These are phyloP conservation scores for Arachnopeziza araneosa DNA, from an alignment of 2,329 filamentous ascomycete genomes.

Conservation along the genomic window DNA sequence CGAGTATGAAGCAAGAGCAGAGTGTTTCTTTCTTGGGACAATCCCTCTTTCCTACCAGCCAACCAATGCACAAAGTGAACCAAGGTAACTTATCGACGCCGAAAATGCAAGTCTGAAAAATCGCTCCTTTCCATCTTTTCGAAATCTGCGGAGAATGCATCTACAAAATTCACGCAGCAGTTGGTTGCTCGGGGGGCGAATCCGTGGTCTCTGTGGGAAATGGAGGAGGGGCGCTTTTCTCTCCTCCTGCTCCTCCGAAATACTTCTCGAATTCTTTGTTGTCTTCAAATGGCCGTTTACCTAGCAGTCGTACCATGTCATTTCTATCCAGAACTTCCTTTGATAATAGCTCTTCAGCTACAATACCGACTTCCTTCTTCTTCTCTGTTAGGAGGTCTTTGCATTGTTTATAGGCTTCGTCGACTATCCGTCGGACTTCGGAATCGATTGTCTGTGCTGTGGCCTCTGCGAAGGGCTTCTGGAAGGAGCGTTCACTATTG, in stretches of 20 bases:
- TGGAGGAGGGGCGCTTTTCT: conserved; percentile 54
- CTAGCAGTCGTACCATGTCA: conserved; percentile 85
- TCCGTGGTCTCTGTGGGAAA: conserved; percentile 38
- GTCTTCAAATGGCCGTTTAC: conserved; percentile 78
- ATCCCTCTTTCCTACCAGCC: too few species aligned
- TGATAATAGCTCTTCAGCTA: conserved; percentile 85
- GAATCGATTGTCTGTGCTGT: conserved; percentile 88
- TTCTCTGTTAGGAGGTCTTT: conserved; percentile 74
- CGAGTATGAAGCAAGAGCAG: too few species aligned
- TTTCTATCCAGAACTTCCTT: conserved; percentile 92
- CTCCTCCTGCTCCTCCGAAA: conserved; percentile 52
- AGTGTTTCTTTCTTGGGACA: too few species aligned
- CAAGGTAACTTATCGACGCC: too few species aligned
- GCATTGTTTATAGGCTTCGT: conserved; percentile 89
- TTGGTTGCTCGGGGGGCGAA: conserved; percentile 19
- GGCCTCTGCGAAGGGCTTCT: conserved; percentile 93
- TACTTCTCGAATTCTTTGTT: conserved; percentile 87
- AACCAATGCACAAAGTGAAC: too few species aligned
- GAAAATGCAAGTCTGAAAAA: too few species aligned
- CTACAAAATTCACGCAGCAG: neutral
- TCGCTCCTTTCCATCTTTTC: too few species aligned
- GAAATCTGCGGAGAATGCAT: too few species aligned
- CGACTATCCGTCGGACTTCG: conserved; percentile 87
- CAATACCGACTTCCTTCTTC: conserved; percentile 80
- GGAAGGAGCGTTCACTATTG: conserved; percentile 65